Evolutionary conservation across 768 basidiomycete genomes (phyloP), one percentile per base, ranked within the genome.

Genomic region (Collybia sordida): DNA sequence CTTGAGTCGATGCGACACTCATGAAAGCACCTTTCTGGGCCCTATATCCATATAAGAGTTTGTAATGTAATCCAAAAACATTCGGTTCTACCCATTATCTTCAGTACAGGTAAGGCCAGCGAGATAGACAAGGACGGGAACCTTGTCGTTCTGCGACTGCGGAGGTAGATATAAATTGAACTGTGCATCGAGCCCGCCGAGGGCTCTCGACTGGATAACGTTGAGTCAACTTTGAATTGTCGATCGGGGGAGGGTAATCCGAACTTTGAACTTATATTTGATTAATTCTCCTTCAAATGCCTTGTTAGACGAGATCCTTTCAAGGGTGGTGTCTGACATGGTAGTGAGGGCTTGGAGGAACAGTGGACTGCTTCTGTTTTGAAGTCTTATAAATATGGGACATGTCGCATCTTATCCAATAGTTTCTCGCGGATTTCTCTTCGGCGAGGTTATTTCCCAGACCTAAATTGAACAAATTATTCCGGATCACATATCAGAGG

Each of bases 11-110:
- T 1, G 96, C 96, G 35, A 88, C 82, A n/a, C 83, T 78, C 34
- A 98, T 71, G 71, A 98, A 96, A 9, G 80, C 81, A n/a, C 93
- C 95, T 67, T 99, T 98, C 69, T 95, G 92, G 1, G 96, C 83
- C 0, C 91, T 93, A 57, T 19, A 24, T 31, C 17, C 27, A 24
- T 52, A 19, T 37, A 11, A 31, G 31, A 31, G 14, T 19, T 21
- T 31, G 14, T 31, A 14, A 31, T 31, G 31, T 31, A 11, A 31
- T 31, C 14, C 11, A 31, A 6, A 4, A 14, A 11, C 31, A 6
- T 12, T 31, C 31, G 27, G 18, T 61, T 79, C 47, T 60, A 90
- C 91, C 88, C 96, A 46, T 90, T 98, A 63, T 99, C 94, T 66
- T 97, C 94, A 7, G 83, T 94, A 69, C 93, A 96, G 3, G 86